Evolutionary conservation across 1,284 basidiomycete species (phyloP).

Genomic region (Neotropicomus parvogracilis): DNA sequence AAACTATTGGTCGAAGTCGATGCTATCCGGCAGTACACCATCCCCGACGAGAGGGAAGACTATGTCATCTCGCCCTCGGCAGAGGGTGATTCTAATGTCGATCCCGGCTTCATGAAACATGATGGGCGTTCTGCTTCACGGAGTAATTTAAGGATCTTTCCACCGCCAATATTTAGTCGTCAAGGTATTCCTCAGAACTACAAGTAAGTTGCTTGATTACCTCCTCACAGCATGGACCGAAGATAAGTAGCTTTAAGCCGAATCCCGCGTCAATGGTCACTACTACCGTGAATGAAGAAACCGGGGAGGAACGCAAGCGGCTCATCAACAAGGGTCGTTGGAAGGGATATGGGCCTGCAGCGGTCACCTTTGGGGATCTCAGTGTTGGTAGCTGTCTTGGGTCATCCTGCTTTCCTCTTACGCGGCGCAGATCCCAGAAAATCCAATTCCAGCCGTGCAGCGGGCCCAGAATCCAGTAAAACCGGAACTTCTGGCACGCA

Average conservation of each 20-base stretch:
- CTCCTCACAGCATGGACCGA: not conserved
- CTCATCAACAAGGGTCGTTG: constrained; percentile 77
- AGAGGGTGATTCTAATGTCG: constrained; percentile 33
- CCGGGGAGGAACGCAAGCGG: constrained; percentile 77
- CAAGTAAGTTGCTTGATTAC: constrained; percentile 44
- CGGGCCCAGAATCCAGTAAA: constrained; percentile 57
- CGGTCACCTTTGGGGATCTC: constrained; percentile 64
- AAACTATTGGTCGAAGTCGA: constrained; percentile 51
- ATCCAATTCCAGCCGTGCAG: constrained; percentile 56
- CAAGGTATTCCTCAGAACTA: constrained; percentile 75
- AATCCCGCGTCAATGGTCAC: constrained; percentile 70
- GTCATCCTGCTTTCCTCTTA: constrained; percentile 3
- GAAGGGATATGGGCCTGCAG: constrained; percentile 71
- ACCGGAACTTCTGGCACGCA: constrained; percentile 50
- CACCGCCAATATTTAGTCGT: constrained; percentile 81
- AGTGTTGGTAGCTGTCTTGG: constrained; percentile 38
- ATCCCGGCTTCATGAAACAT: constrained; percentile 30
- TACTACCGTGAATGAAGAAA: constrained; percentile 63
- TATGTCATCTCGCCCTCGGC: constrained; percentile 40
- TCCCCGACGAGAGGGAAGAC: constrained; percentile 65
- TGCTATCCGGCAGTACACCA: constrained; percentile 61
- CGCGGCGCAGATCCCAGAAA: constrained; percentile 55
- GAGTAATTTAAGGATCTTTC: constrained; percentile 69
- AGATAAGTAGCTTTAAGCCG: constrained; percentile 62
- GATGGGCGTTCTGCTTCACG: constrained; percentile 23